These are phyloP conservation scores for Cyberlindnera maritima DNA, from an alignment of 805 yeast species.

Conservation along the genomic window DNA sequence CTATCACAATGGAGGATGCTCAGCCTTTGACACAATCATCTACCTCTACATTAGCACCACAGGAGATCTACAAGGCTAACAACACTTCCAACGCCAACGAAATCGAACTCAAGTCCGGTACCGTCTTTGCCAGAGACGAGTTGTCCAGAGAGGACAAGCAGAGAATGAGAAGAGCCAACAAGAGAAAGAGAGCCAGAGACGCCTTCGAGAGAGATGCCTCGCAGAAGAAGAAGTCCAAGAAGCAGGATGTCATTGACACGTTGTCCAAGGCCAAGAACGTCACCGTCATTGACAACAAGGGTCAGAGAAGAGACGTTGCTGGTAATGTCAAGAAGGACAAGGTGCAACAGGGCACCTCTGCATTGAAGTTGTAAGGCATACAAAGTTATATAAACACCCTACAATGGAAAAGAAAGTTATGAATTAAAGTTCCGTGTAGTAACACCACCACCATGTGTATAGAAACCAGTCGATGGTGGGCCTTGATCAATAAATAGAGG, in stretches of 20 bases:
- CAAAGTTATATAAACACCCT: not conserved
- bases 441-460: not conserved
- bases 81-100: conserved; percentile 51
- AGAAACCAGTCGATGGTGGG: not conserved
- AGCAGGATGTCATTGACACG: conserved; percentile 65
- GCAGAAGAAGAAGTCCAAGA: conserved; percentile 51
- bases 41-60: conserved; percentile 85
- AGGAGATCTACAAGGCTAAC: conserved; percentile 70
- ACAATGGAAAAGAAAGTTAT: not conserved
- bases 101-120: conserved; percentile 71
- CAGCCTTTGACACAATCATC: conserved; percentile 83
- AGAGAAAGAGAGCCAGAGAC: conserved; percentile 71
- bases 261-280: conserved; percentile 71
- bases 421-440: not conserved
- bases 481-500: not conserved
- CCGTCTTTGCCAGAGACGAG: conserved; percentile 78
- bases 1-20: conserved; percentile 92
- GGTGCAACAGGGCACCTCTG: conserved; percentile 22
- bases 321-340: conserved; percentile 59
- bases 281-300: conserved; percentile 73
- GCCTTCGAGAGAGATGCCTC: conserved; percentile 34
- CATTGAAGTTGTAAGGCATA: conserved; percentile 21
- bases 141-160: conserved; percentile 81
- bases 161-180: conserved; percentile 80
- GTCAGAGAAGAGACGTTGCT: conserved; percentile 67